Conservation (phyloP, 139 green algal genomes). For the Deuterostichococcus epilithicus region DNA sequence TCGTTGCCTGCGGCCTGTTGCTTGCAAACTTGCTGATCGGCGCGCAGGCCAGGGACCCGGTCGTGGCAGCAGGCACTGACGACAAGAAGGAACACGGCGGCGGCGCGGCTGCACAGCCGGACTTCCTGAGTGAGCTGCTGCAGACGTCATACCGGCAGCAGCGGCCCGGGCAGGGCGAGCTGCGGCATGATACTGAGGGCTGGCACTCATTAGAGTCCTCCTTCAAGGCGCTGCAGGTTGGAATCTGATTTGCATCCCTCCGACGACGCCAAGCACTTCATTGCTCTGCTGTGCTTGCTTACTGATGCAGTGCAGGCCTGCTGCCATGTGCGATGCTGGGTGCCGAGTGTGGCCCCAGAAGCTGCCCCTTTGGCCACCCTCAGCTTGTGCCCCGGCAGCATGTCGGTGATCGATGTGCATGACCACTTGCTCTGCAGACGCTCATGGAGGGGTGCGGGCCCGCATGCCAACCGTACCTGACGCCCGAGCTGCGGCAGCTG, state of each 20-base stretch:
- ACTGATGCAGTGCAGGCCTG: neutral
- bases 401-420: too few species aligned
- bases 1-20: neutral
- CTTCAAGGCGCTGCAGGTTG: slow-evolving; percentile 26
- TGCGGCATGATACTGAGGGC: slow-evolving; percentile 86
- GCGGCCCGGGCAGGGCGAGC: slow-evolving; percentile 60
- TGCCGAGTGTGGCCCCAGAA: too few species aligned
- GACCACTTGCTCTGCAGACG: slow-evolving; percentile 49
- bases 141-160: slow-evolving; percentile 27
- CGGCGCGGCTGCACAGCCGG: neutral
- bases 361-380: too few species aligned
- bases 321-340: neutral
- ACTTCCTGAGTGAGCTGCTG: slow-evolving; percentile 38
- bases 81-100: neutral
- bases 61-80: neutral
- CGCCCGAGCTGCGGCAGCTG: slow-evolving; percentile 18
- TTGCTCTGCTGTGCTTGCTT: too few species aligned
- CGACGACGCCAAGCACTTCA: too few species aligned
- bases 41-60: neutral
- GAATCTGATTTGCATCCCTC: too few species aligned
- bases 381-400: too few species aligned
- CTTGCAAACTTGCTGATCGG: neutral
- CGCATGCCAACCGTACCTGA: slow-evolving; percentile 28
- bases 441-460: slow-evolving; percentile 56
- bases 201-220: slow-evolving; percentile 86